Percentiles rank a stretch among this genome's conserved stretches.
Evolutionary conservation across 2,329 filamentous ascomycete genomes (phyloP).

Genomic region (Fusarium sacchari): DNA sequence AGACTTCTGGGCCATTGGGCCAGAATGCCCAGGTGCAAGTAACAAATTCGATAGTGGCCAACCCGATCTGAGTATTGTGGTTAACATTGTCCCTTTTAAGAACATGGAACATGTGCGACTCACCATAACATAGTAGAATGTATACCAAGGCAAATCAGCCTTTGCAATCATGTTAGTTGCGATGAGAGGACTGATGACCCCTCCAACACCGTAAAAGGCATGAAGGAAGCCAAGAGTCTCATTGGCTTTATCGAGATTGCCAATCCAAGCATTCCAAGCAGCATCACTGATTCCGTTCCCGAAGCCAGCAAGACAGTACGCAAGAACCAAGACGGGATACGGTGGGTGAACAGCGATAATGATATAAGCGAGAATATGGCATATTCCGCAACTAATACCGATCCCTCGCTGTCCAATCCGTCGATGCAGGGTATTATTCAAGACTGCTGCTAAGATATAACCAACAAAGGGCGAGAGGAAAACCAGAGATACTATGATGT

Average conservation of each 20-base stretch:
- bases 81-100: conserved; percentile 57
- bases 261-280: conserved; percentile 66
- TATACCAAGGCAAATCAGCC: conserved; percentile 70
- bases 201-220: conserved; percentile 74
- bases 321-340: conserved; percentile 72
- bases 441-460: conserved; percentile 68
- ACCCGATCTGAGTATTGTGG: conserved; percentile 7
- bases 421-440: conserved; percentile 63
- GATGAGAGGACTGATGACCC: conserved; percentile 74
- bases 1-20: conserved; percentile 63
- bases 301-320: conserved; percentile 74
- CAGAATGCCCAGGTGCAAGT: conserved; percentile 68
- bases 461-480: conserved; percentile 74
- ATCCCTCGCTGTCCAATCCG: conserved; percentile 60
- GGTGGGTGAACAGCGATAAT: conserved; percentile 73
- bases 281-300: conserved; percentile 73
- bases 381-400: conserved; percentile 66
- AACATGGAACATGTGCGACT: conserved; percentile 30
- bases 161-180: conserved; percentile 77
- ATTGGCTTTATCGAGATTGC: conserved; percentile 75
- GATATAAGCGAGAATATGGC: conserved; percentile 72
- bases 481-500: conserved; percentile 70
- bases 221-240: conserved; percentile 76
- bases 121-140: conserved; percentile 81
- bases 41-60: conserved; percentile 30